Base-by-base conservation (phyloP, 2,329 filamentous ascomycete genomes). In the Ophiocordyceps camponoti-leonardi region DNA sequence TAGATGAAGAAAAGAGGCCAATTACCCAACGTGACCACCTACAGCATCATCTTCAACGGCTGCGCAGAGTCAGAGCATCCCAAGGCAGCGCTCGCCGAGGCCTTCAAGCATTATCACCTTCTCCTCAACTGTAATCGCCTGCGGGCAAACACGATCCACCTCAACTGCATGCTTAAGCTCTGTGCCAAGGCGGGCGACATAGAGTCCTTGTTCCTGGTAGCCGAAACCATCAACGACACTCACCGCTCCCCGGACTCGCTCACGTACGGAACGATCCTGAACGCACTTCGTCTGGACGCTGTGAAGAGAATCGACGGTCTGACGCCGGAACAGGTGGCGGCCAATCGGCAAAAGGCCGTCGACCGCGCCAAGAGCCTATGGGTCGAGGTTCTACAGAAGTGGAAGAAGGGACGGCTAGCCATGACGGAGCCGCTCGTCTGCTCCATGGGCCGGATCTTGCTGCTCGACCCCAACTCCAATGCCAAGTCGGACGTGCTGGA, bases 1-100 rank as follows among this genome's bases (percentile, higher is more conserved):
- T 52, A 86, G 83, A 96, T 98, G 90, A 98, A 96, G 67, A 96
- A 96, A 66, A 75, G 87, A 49, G 81, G 72, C 6, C 83, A 93
- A 54, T 69, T 74, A 23, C 90, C 92, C 1, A 90, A 88, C 58
- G 73, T 77, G 4, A 75, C 81, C 54, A 95, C 92, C 0, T 95
- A 84, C 58, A 92, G 85, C 18, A 79, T 85, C 47, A 74, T 96
- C 48, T 79, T 98, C 52, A 71, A 76, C 44, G 90, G 87, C 28
- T 77, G 88, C 46, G 73, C 80, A 39, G 63, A 69, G 40, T 77
- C 80, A 16, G 58, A 72, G 1, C 72, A 81, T 48, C 62, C 70
- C 1, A 67, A 72, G 41, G 60, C 75, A 28, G 79, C 79, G 43
- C 71, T 92, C 6, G 61, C 69, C 46, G 79, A 83, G 51, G 86